A percentile compares a stretch with the other conserved stretches of the same genome.
phyloP scores from a whole-genome alignment of 148 eudicot genomes.

The Amaranthus hypochondriacus region DNA sequence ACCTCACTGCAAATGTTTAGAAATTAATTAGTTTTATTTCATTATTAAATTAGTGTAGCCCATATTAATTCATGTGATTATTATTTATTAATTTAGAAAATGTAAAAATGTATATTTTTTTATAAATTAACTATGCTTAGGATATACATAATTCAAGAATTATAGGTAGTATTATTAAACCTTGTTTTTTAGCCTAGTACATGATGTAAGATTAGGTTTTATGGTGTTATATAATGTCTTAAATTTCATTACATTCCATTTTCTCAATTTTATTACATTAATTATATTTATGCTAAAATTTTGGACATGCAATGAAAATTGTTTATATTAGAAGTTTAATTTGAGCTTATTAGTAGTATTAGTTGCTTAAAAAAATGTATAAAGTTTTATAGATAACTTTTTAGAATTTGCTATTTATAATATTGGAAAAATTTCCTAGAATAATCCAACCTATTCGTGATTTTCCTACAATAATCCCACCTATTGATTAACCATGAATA shows the following conservation, averaged over 20 bases:
- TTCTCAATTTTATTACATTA: too few relatives aligned
- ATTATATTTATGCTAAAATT: background rate
- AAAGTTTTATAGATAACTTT: too few relatives aligned
- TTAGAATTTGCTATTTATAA: too few relatives aligned
- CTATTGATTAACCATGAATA: too few relatives aligned
- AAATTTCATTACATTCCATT: too few relatives aligned
- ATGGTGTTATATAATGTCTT: background rate
- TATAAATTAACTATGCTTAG: background rate
- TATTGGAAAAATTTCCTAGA: too few relatives aligned
- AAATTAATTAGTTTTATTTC: background rate
- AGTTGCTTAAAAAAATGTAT: too few relatives aligned
- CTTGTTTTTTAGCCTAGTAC: background rate
- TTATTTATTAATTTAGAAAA: too few relatives aligned
- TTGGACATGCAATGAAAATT: background rate
- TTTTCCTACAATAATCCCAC: too few relatives aligned
- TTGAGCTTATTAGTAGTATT: too few relatives aligned
- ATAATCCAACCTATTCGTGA: too few relatives aligned
- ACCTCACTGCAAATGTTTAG: conserved; percentile 15
- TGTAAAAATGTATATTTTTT: too few relatives aligned
- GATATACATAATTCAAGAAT: background rate
- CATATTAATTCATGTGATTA: background rate
- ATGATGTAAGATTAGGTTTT: background rate
- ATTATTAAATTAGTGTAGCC: background rate
- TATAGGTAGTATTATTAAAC: background rate
- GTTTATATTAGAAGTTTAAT: background rate